phyloP scores from a whole-genome alignment of 2,329 filamentous ascomycete genomes.

The Peltaster fructicola region DNA sequence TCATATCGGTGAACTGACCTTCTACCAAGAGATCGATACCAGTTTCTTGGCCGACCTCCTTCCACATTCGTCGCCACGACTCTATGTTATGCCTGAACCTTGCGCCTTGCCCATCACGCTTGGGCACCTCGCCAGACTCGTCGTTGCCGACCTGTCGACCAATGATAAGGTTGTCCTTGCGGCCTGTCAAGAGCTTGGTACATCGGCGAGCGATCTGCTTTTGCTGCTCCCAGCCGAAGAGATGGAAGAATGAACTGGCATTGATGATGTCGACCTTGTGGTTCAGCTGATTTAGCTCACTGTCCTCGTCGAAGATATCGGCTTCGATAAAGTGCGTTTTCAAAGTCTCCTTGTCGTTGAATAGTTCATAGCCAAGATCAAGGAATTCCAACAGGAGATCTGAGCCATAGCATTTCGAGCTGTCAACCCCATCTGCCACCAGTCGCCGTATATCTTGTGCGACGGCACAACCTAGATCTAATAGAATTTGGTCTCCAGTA shows the following conservation, averaged over 20 bases:
- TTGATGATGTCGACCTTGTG: slow-evolving; percentile 26
- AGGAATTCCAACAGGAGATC: slow-evolving; percentile 19
- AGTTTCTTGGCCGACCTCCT: slow-evolving; percentile 21
- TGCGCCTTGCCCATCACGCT: slow-evolving; percentile 7
- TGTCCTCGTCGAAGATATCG: slow-evolving; percentile 17
- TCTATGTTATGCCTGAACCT: slow-evolving; percentile 22
- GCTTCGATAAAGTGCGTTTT: slow-evolving; percentile 17
- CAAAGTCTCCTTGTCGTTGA: slow-evolving; percentile 18
- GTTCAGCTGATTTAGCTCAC: slow-evolving; percentile 18
- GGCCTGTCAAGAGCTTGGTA: slow-evolving; percentile 17
- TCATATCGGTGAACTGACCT: background rate
- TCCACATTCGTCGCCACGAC: slow-evolving; percentile 22
- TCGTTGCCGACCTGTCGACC: slow-evolving; percentile 22
- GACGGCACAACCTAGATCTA: slow-evolving; percentile 25
- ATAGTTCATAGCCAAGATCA: slow-evolving; percentile 22
- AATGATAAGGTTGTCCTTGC: slow-evolving; percentile 20
- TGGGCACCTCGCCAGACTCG: slow-evolving; percentile 13
- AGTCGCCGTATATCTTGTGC: slow-evolving; percentile 24
- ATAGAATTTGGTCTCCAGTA: slow-evolving; percentile 17
- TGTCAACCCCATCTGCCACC: slow-evolving; percentile 20
- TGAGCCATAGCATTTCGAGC: slow-evolving; percentile 15
- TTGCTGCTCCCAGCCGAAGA: slow-evolving; percentile 25
- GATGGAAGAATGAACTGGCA: slow-evolving; percentile 26
- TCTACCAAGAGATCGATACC: too few relatives aligned
- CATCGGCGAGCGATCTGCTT: slow-evolving; percentile 18